These are phyloP conservation scores for Diaporthe helianthi DNA, from an alignment of 2,329 filamentous ascomycete genomes.

Conservation along the genomic window DNA sequence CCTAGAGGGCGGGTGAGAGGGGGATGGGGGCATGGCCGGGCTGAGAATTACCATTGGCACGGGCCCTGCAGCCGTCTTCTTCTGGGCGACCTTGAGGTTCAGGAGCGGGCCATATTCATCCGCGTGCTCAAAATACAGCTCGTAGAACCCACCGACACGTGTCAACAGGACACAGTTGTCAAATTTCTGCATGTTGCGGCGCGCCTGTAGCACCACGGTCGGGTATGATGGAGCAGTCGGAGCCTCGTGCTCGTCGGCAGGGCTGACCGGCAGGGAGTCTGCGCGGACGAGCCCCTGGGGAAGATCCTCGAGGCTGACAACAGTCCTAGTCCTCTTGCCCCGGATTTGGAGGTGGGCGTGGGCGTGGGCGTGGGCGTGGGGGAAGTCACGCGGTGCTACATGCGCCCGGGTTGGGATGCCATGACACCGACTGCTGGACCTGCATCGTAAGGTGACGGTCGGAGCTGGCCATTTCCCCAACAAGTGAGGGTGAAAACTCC, in stretches of 20 bases:
- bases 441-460: conserved; percentile 13
- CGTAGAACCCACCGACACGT: conserved; percentile 94
- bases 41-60: conserved; percentile 79
- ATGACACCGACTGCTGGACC: conserved; percentile 26
- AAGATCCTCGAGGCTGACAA: conserved; percentile 62
- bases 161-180: conserved; percentile 90
- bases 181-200: conserved; percentile 89
- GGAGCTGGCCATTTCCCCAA: conserved; percentile 3
- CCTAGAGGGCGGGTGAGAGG: conserved; percentile 13
- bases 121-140: conserved; percentile 96
- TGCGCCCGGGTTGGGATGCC: conserved; percentile 9
- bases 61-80: conserved; percentile 77
- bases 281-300: conserved; percentile 59
- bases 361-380: conserved; percentile 37
- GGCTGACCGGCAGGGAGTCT: conserved; percentile 40
- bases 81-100: conserved; percentile 84
- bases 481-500: neutral
- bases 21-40: conserved; percentile 21
- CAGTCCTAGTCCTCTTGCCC: conserved; percentile 63
- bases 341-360: conserved; percentile 42
- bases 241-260: conserved; percentile 47
- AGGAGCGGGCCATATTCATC: conserved; percentile 86
- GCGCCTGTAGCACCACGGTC: conserved; percentile 86
- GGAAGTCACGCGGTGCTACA: neutral
- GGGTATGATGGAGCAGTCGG: conserved; percentile 71